Conservation (phyloP, 2,329 filamentous ascomycete species). For the Xylaria multiplex region DNA sequence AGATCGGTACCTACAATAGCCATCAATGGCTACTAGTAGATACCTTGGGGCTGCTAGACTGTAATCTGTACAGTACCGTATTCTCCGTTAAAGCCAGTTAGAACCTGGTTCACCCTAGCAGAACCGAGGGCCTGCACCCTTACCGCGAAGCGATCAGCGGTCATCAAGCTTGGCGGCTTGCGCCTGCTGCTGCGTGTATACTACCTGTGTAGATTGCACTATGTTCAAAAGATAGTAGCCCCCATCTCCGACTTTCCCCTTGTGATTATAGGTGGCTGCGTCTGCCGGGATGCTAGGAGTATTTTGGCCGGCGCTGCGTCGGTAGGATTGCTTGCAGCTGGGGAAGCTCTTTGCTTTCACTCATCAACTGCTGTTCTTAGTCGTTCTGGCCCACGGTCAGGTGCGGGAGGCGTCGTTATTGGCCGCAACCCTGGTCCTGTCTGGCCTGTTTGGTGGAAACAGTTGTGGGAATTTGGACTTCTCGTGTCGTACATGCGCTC, state of each 20-base stretch:
- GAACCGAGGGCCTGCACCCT: slow-evolving; percentile 2
- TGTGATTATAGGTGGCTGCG: slow-evolving; percentile 32
- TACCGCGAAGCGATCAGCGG: slow-evolving; percentile 15
- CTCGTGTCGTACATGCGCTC: slow-evolving; percentile 15
- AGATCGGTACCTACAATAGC: neutral
- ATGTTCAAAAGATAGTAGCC: slow-evolving; percentile 27
- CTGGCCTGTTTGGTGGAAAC: neutral
- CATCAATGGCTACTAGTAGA: neutral
- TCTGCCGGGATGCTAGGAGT: slow-evolving; percentile 18
- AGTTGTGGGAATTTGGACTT: slow-evolving; percentile 12
- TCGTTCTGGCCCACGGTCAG: neutral
- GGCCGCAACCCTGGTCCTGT: slow-evolving; percentile 15
- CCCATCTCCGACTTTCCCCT: slow-evolving; percentile 37
- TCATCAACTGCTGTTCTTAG: slow-evolving; percentile 29
- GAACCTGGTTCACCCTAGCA: too few relatives aligned
- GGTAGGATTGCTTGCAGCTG: slow-evolving; percentile 33
- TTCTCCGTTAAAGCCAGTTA: too few relatives aligned
- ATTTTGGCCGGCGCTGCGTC: slow-evolving; percentile 23
- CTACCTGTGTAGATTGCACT: neutral
- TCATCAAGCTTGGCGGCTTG: slow-evolving; percentile 26
- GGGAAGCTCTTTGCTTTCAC: slow-evolving; percentile 21
- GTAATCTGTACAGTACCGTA: too few relatives aligned
- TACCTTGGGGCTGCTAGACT: too few relatives aligned
- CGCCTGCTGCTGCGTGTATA: neutral
- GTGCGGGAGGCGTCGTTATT: slow-evolving; percentile 31